Conservation (phyloP, 2,329 filamentous ascomycete species). For the Monosporascus sp. region DNA sequence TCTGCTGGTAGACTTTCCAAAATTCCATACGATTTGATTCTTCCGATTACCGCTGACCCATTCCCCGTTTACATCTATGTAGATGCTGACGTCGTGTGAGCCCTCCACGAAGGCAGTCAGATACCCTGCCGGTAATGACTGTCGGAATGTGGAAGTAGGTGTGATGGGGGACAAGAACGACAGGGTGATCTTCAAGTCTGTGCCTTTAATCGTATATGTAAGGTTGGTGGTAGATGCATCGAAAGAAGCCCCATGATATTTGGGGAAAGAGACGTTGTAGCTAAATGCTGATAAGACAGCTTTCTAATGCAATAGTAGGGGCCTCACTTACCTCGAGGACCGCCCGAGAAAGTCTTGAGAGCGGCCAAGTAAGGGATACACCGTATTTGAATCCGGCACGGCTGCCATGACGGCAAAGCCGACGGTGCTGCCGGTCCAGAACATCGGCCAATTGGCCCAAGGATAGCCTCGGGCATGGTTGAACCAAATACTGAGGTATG, state of each 20-base stretch:
- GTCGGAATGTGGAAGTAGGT: conserved; percentile 71
- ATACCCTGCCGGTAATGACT: conserved; percentile 79
- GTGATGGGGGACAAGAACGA: conserved; percentile 72
- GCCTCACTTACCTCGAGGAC: conserved; percentile 15
- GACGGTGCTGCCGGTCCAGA: conserved; percentile 59
- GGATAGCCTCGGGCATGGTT: conserved; percentile 64
- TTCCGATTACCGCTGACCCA: conserved; percentile 76
- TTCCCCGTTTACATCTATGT: conserved; percentile 66
- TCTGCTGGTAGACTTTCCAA: conserved; percentile 39
- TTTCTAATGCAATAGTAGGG: not conserved
- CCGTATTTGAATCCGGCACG: conserved; percentile 33
- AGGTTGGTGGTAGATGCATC: conserved; percentile 46
- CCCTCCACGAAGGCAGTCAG: conserved; percentile 66
- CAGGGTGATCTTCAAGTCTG: conserved; percentile 34
- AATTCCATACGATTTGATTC: conserved; percentile 64
- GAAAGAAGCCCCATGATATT: conserved; percentile 39
- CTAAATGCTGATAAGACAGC: conserved; percentile 7
- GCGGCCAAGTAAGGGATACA: conserved; percentile 47
- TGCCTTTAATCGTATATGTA: conserved; percentile 34
- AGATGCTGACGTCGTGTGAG: conserved; percentile 56
- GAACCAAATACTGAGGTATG: conserved; percentile 57
- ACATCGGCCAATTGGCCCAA: conserved; percentile 83
- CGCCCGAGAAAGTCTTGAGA: conserved; percentile 42
- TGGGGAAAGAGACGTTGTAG: conserved; percentile 36
- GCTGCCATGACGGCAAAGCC: conserved; percentile 46